Evolutionary conservation across 495 filamentous ascomycete genomes (phyloP), one percentile per base, ranked within the genome.

Genomic region (Hypoxylon rickii): DNA sequence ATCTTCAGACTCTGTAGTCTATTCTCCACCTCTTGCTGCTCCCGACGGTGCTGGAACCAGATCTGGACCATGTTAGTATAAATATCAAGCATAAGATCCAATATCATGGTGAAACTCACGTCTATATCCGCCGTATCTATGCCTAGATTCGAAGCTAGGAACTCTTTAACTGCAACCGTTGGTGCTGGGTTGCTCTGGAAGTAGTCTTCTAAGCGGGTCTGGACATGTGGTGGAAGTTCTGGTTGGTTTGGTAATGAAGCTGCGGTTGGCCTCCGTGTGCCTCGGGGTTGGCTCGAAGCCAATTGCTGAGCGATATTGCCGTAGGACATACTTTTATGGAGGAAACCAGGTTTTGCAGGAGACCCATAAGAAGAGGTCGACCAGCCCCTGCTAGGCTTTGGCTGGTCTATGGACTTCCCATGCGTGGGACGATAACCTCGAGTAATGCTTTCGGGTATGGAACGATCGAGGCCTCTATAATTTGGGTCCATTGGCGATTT

Each of bases 21-120:
- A 63, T 68, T 58, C 5, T 63, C 70, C 24, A 72, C 67, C 32
- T 66, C 51, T 19, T 74, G 70, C 31, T 76, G 70, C 36, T 76
- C 67, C 13, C 70, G 73, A 3, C 75, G 75, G 15, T 74, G 71
- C 39, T 72, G 64, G 54, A 78, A 78, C 76, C 76, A 79, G 2
- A 33, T 40, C 65, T 68, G 26, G 12, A 26, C 2, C 18, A 4
- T 42, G 49, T 58, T 34, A 58, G 52, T 31, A 13, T 26, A 2
- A 37, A 17, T 52, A 13, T 18, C 15, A 38, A 11, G n/a, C 13
- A 4, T 22, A 16, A 17, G 7, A 34, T 29, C 19, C 19, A 7
- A 8, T 12, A 33, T 0, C 3, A 20, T 2, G 19, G 26, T 33
- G 24, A n/a, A 19, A 63, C 66, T 63, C 39, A 72, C 62, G 44